Evolutionary conservation across 495 filamentous ascomycete genomes (phyloP), one percentile per base, ranked within the genome.

Genomic region (Podospora appendiculata): DNA sequence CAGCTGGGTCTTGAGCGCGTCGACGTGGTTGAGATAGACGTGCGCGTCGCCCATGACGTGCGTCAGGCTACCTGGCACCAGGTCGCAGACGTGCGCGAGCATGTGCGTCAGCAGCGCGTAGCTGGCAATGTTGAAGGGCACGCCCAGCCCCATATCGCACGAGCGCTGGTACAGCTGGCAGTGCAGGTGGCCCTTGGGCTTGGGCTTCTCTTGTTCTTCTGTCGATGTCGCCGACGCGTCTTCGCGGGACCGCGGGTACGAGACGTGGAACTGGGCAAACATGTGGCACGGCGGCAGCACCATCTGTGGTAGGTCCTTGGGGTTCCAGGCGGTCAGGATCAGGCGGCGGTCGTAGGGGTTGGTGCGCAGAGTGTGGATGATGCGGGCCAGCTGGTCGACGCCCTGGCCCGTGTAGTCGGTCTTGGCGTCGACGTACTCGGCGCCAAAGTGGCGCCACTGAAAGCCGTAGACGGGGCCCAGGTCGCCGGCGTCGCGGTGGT

Each of bases 181-280:
- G 60, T 87, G 84, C 17, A 96, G 73, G 25, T 84, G 76, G 3
- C 90, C 90, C 55, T 76, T 78, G 11, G 66, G 61, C 46, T 76
- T 78, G 8, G 70, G 35, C 60, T 58, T 67, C 36, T 65, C 62
- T 67, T 47, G 19, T n/a, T n/a, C n/a, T n/a, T n/a, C n/a, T n/a
- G n/a, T n/a, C n/a, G n/a, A n/a, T n/a, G n/a, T n/a, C n/a, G n/a
- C n/a, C n/a, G n/a, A n/a, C 19, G 47, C 51, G 36, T 62, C 45
- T 1, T 45, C 16, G 7, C 49, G 34, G 25, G 55, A 35, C 63
- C 72, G 51, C 8, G 87, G 87, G 66, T 81, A 96, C 1, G 85
- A 88, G 38, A 98, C 91, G 60, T 96, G 96, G 62, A 97, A 97
- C 70, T 97, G 94, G 12, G 92, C 92, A 71, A 98, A 96, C 93